These are phyloP conservation scores for Monosporascus sp. DNA, from an alignment of 2,329 filamentous ascomycete genomes.

Conservation along the genomic window DNA sequence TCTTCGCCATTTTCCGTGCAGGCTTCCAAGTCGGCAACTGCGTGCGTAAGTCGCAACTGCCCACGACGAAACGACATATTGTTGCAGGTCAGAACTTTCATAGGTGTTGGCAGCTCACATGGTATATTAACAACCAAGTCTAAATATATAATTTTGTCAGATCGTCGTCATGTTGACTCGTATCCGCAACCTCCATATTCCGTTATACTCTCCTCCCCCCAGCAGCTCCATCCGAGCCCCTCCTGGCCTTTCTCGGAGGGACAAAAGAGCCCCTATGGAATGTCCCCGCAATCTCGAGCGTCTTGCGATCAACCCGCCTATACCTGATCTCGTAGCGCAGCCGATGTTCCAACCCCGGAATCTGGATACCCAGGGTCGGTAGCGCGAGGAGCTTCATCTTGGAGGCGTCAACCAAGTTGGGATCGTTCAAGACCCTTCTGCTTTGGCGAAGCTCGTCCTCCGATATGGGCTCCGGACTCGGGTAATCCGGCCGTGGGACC, in stretches of 20 bases:
- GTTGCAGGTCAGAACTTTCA: too few relatives aligned
- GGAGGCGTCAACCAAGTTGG: constrained; percentile 8
- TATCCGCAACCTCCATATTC: too few relatives aligned
- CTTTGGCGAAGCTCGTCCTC: not conserved
- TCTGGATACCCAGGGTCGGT: constrained; percentile 44
- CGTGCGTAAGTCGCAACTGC: too few relatives aligned
- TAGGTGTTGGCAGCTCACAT: too few relatives aligned
- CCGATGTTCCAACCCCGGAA: constrained; percentile 44
- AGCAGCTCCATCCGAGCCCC: not conserved
- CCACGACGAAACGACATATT: too few relatives aligned
- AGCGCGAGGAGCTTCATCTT: constrained; percentile 44
- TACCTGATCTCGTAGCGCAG: constrained; percentile 46
- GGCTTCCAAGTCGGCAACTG: too few relatives aligned
- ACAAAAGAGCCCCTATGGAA: constrained; percentile 11
- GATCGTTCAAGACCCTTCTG: not conserved
- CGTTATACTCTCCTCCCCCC: not conserved
- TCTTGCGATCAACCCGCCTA: constrained; percentile 39
- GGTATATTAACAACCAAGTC: too few relatives aligned
- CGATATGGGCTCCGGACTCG: constrained; percentile 2
- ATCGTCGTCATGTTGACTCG: too few relatives aligned
- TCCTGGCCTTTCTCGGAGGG: not conserved
- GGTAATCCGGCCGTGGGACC: constrained; percentile 12
- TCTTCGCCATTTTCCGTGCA: too few relatives aligned
- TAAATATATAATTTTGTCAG: too few relatives aligned
- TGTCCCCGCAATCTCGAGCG: constrained; percentile 26